Conservation (phyloP, 1,284 basidiomycete species). For the Phlebopus sp. region DNA sequence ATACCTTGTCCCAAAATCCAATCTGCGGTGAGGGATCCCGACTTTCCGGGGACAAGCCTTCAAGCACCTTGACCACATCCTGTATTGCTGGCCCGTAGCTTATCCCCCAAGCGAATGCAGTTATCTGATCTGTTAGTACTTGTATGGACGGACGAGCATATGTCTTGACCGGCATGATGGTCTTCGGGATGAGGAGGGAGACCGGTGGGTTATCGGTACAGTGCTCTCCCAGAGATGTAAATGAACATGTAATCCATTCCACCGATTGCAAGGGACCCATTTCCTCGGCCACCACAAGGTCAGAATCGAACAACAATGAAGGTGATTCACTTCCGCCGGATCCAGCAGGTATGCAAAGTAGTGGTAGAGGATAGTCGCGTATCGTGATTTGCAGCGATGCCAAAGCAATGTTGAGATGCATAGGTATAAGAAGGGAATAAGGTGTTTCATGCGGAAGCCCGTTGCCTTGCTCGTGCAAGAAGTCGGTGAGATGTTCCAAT, state of each 20-base stretch:
- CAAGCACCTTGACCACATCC: conserved; percentile 83
- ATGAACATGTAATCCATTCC: conserved; percentile 67
- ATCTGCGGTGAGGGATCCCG: conserved; percentile 84
- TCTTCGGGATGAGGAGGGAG: conserved; percentile 78
- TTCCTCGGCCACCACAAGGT: conserved; percentile 90
- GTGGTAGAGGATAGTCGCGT: conserved; percentile 79
- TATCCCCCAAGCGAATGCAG: conserved; percentile 87
- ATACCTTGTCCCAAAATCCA: conserved; percentile 92
- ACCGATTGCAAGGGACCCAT: conserved; percentile 71
- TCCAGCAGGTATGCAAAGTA: conserved; percentile 58
- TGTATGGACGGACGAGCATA: conserved; percentile 79
- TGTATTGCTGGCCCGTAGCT: conserved; percentile 87
- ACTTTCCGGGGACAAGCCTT: conserved; percentile 78
- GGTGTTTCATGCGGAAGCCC: conserved; percentile 70
- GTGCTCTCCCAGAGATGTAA: conserved; percentile 57
- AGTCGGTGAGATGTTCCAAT: conserved; percentile 57
- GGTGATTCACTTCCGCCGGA: conserved; percentile 32
- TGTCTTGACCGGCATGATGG: conserved; percentile 93
- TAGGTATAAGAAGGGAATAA: conserved; percentile 82
- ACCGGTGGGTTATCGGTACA: conserved; percentile 56
- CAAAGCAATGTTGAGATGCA: conserved; percentile 76
- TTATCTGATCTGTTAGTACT: conserved; percentile 63
- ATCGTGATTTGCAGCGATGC: conserved; percentile 62
- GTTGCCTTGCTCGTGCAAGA: conserved; percentile 67
- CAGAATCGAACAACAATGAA: conserved; percentile 70